Base-by-base conservation (phyloP, 2,329 filamentous ascomycete species). In the Penicillium sp. region DNA sequence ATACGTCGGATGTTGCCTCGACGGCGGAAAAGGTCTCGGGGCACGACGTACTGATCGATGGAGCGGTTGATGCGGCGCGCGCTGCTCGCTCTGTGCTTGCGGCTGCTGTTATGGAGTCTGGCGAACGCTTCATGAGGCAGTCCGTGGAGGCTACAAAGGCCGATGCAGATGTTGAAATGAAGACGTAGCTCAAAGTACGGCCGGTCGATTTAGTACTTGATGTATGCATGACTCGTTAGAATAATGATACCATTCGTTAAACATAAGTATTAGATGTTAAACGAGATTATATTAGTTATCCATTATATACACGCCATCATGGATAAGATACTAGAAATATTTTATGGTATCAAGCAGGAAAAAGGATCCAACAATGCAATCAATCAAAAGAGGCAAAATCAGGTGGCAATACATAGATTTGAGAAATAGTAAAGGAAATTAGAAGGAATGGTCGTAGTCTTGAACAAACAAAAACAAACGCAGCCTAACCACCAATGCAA, bases 1-100 rank as follows among this genome's bases (percentile, higher is more conserved):
- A 86, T 67, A 73, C 78, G 52, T 73, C 74, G 3, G 68, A 65
- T 55, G 64, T 61, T 12, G 61, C 64, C 23, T 62, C 65, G 47
- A 64, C 63, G 28, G 52, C 21, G 45, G 72, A 77, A 74, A 50
- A 66, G 65, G 53, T 71, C 69, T 54, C 74, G 5, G 65, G 65
- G 5, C 68, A 75, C 64, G 83, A 86, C 58, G 71, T 77, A 18
- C 70, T 89, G 51, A 77, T 87, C 30, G 84, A 88, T 64, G 80
- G 80, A 59, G 85, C 86, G 52, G 83, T 87, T 28, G 81, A 83
- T 66, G 84, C 85, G 33, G 84, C 86, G 45, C 71, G 79, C 18
- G 80, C 83, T 42, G 79, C 81, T 33, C 76, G 86, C 59, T 74
- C 79, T 2, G 84, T 88, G 42, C 74, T 88, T 50, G 79, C 79